Evolutionary conservation across 164 flowering plant species (phyloP), one percentile per base, ranked within the genome.

Genomic region (Pachysandra terminalis): DNA sequence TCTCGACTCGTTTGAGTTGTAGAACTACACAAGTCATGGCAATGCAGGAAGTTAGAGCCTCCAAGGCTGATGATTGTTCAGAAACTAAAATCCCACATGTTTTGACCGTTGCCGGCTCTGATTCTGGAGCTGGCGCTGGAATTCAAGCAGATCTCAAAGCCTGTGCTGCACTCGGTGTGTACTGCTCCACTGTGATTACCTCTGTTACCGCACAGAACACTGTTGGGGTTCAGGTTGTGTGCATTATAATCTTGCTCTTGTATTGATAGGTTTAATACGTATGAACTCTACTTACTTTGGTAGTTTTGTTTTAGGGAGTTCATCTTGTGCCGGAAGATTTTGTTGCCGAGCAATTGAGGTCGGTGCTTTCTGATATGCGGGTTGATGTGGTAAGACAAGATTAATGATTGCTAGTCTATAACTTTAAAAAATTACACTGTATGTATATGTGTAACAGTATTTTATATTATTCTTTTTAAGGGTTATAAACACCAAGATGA

Each of bases 91-190:
- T 81, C 40, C 90, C 97, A 9, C 97, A 90, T 58, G 97, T 91
- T 0, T 68, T 95, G 76, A 92, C 87, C 3, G 90, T 95, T 19
- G 97, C 97, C 4, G 99, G 99, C 21, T 95, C 99, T 5, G 99
- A 95, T 72, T 95, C 99, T 12, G 96, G 99, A 3, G 96, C 89
- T 40, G 99, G 99, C 5, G 99, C 99, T 21, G 99, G 99, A 40
- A 90, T 95, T 61, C 99, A 95, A 78, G 99, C 99, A 19, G 99
- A 95, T 74, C 78, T 92, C 54, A 95, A 95, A 78, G 78, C 97
- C n/a, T 92, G 98, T 51, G 93, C 88, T 9, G 94, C 98, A 0
- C 90, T 84, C 25, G 94, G 97, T 7, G 99, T 90, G 21, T 95
- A 86, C 66, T 90, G 99, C 67, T 92, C 99, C 48, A 85, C 98